Evolutionary conservation across 441 rosid genomes (phyloP).

Genomic region (Corymbia calophylla): DNA sequence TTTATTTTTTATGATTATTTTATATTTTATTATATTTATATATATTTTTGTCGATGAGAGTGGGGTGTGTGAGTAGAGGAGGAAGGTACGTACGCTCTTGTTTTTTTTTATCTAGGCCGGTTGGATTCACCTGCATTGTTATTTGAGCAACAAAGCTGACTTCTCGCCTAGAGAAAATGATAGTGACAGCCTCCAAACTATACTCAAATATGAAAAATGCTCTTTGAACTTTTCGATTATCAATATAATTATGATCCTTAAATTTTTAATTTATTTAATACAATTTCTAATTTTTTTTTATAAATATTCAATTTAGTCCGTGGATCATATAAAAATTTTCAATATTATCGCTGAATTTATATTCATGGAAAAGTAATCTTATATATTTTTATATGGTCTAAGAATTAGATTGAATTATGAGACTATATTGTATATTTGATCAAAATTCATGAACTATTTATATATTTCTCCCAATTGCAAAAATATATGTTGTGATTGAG

Average conservation of each 20-base stretch:
- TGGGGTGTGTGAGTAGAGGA: not conserved
- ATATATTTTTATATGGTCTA: not conserved
- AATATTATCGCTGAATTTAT: fast-evolving
- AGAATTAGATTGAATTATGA: not conserved
- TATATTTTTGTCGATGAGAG: not conserved
- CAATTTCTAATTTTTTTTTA: fast-evolving
- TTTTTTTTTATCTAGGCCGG: not conserved
- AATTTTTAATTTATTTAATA: too few relatives aligned
- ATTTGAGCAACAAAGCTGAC: not conserved
- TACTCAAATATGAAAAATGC: too few relatives aligned
- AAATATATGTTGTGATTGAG: not conserved
- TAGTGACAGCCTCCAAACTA: too few relatives aligned
- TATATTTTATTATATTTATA: not conserved
- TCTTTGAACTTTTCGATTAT: too few relatives aligned
- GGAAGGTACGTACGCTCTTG: not conserved
- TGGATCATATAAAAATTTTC: not conserved
- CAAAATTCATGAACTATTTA: not conserved
- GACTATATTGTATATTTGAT: fast-evolving
- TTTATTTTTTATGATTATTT: not conserved
- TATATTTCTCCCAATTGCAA: not conserved
- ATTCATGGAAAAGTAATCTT: not conserved
- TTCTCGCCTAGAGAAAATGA: not conserved
- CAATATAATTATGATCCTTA: fast-evolving
- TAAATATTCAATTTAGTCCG: not conserved
- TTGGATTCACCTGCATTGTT: not conserved